Percentiles rank a stretch among this genome's conserved stretches.
Conservation (phyloP, 2,329 filamentous ascomycete genomes). For the Aspergillus chevalieri region DNA sequence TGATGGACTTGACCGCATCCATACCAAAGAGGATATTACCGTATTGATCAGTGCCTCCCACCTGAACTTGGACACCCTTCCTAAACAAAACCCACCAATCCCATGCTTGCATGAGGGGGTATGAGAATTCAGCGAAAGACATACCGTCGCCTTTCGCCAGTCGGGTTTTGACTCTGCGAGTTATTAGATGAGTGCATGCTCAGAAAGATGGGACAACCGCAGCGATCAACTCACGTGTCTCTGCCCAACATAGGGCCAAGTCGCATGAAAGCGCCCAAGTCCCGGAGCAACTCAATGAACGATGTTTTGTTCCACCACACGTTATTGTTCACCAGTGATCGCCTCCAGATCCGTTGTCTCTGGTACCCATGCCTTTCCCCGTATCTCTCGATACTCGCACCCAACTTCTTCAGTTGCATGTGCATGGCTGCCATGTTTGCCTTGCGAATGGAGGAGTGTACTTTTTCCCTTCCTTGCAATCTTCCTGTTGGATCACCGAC, state of each 20-base stretch:
- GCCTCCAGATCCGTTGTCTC: conserved; percentile 59
- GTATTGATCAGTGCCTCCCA: conserved; percentile 92
- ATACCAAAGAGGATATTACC: conserved; percentile 92
- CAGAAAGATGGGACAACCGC: background rate
- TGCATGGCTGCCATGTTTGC: conserved; percentile 46
- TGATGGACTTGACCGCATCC: conserved; percentile 72
- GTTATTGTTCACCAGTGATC: conserved; percentile 71
- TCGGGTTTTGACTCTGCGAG: conserved; percentile 65
- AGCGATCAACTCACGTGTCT: conserved; percentile 64
- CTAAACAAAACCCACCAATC: conserved; percentile 90
- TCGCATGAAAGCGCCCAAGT: conserved; percentile 66
- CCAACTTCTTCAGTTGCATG: conserved; percentile 55
- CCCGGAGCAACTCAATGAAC: conserved; percentile 67
- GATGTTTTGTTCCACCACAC: conserved; percentile 70
- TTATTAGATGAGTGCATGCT: conserved; percentile 3
- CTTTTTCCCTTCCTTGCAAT: conserved; percentile 32
- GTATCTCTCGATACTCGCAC: conserved; percentile 64
- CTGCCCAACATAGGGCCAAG: conserved; percentile 81
- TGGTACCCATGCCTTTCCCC: conserved; percentile 60
- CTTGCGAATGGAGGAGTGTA: conserved; percentile 35
- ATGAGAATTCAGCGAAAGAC: conserved; percentile 88
- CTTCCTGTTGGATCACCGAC: conserved; percentile 45
- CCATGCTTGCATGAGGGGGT: conserved; percentile 90
- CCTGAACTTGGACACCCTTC: conserved; percentile 70
- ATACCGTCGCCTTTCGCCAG: conserved; percentile 84